A percentile compares a stretch with the other conserved stretches of the same genome.
These are phyloP conservation scores for Coemansia sp. DNA, from an alignment of 371 early-diverging fungal genomes.

Conservation along the genomic window DNA sequence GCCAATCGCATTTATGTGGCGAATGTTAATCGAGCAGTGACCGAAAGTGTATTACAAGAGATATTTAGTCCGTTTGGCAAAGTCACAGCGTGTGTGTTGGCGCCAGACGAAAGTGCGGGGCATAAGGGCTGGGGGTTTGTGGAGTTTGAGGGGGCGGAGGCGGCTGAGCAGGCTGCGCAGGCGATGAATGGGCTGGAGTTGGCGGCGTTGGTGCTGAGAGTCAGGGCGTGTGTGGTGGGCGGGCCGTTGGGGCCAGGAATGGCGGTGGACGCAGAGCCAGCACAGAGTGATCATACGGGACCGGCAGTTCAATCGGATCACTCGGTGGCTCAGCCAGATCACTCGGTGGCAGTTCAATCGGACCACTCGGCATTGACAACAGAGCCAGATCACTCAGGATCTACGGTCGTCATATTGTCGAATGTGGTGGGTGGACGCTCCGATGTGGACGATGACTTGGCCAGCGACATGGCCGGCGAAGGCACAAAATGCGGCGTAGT, in stretches of 20 bases:
- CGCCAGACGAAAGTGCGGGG: conserved; percentile 60
- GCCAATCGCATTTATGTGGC: conserved; percentile 68
- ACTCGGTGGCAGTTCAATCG: too few relatives aligned
- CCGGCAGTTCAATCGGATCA: too few relatives aligned
- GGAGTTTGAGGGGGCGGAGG: conserved; percentile 60
- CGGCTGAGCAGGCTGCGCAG: conserved; percentile 59
- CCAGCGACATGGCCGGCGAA: conserved; percentile 68
- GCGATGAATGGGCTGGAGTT: conserved; percentile 76
- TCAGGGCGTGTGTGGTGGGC: conserved; percentile 68
- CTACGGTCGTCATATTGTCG: conserved; percentile 58
- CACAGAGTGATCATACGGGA: conserved; percentile 1
- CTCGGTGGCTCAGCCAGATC: not conserved
- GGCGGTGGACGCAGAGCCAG: conserved; percentile 56
- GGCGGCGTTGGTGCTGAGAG: conserved; percentile 65
- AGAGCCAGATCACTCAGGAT: conserved; percentile 18
- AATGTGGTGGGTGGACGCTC: conserved; percentile 57
- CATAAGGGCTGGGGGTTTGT: conserved; percentile 73
- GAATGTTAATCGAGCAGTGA: conserved; percentile 69
- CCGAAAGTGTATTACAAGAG: conserved; percentile 63
- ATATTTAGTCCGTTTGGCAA: conserved; percentile 78
- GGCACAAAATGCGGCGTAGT: conserved; percentile 68
- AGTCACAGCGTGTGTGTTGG: conserved; percentile 61
- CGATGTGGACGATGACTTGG: conserved; percentile 68
- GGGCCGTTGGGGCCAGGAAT: conserved; percentile 80
- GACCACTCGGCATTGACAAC: too few relatives aligned